Evolutionary conservation across 2,329 filamentous ascomycete species (phyloP), one percentile per base, ranked within the genome.

Genomic region (Sclerotinia subarctica): DNA sequence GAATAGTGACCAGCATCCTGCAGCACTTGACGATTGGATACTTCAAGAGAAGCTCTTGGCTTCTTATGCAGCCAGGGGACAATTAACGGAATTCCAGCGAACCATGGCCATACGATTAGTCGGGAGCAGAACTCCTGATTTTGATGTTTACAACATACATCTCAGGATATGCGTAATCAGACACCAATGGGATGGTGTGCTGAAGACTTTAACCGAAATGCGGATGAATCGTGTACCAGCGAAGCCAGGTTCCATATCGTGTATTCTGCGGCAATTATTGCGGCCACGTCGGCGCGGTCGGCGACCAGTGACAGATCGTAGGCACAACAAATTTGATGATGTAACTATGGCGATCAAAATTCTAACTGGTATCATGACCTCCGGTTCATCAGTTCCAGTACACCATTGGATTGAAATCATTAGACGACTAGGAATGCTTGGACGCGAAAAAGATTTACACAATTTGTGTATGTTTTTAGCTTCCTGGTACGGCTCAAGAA

Each of bases 1-100:
- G 35, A 79, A 81, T 51, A 88, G 83, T 71, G 88, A 91, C 74
- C 84, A 89, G 68, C 88, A 90, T 77, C 87, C 87, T 1, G 87
- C 90, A 69, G 81, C 83, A 10, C 83, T 88, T 62, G 87, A 88
- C 71, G 83, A 90, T 73, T 71, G 70, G 6, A 71, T 78, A 6
- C 78, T 85, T 15, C 88, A 90, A 73, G 82, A 85, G 70, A 78
- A 78, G 4, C 78, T 90, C 5, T 78, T 90, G 2, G 71, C 79
- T 5, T 80, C 80, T 17, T 87, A 85, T 73, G 80, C 86, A 32
- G 76, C 81, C n/a, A 76, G 77, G 42, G 78, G 79, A 57, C 83
- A 89, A 69, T 82, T 81, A 80, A 72, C 73, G 21, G 82, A 83
- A 68, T 84, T 85, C 64, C 83, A 86, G 68, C 79, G 86, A 65